Evolutionary conservation across 345 rosid genomes (phyloP).

Genomic region (Diplotaxis tenuifolia): DNA sequence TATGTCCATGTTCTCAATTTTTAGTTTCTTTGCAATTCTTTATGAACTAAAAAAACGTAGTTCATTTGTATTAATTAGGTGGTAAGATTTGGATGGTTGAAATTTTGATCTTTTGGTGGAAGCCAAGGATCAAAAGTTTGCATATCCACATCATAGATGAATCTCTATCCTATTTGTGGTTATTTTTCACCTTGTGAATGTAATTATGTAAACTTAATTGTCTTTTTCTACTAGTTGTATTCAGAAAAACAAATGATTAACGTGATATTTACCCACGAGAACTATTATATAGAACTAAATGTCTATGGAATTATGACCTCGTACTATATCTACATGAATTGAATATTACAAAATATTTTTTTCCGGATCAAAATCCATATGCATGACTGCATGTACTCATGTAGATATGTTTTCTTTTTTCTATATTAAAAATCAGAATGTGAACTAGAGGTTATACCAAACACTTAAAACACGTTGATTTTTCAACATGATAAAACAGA

Average conservation of each 20-base stretch:
- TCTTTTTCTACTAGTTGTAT: not conserved
- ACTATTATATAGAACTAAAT: too few species aligned
- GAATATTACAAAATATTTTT: too few species aligned
- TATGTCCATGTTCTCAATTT: not conserved
- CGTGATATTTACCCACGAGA: too few species aligned
- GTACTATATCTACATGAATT: too few species aligned
- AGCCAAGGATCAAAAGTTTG: not conserved
- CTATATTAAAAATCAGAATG: not conserved
- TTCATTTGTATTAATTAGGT: not conserved
- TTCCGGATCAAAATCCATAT: not conserved
- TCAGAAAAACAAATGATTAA: not conserved
- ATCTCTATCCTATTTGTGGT: not conserved
- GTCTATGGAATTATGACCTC: too few species aligned
- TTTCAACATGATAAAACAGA: not conserved
- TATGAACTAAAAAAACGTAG: not conserved
- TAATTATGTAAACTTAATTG: not conserved
- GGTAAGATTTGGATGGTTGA: not conserved
- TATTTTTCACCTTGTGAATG: not conserved
- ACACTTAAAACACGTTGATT: not conserved
- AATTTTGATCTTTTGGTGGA: not conserved
- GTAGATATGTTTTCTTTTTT: too few species aligned
- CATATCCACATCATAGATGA: not conserved
- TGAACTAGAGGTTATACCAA: not conserved
- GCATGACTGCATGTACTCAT: not conserved
- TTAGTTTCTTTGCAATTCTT: not conserved